Conservation (phyloP, 495 filamentous ascomycete genomes). For the Penicillium crystallinum region DNA sequence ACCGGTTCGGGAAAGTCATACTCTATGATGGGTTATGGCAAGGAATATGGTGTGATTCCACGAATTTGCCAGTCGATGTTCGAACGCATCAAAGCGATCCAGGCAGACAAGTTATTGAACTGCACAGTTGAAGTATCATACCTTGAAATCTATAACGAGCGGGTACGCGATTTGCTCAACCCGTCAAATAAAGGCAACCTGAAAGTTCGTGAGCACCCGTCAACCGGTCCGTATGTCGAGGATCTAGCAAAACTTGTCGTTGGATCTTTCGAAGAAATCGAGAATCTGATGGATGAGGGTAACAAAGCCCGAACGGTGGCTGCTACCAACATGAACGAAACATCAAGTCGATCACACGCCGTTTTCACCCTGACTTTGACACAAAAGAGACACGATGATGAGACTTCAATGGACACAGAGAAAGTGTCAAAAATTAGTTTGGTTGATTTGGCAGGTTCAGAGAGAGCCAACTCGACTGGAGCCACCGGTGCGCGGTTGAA, state of each 20-base stretch:
- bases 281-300: conserved; percentile 97
- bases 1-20: conserved; percentile 98
- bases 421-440: conserved; percentile 97
- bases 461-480: conserved; percentile 91
- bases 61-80: conserved; percentile 98
- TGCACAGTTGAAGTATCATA: conserved; percentile 98
- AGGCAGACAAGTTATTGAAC: conserved; percentile 70
- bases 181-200: conserved; percentile 94
- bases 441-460: conserved; percentile 96
- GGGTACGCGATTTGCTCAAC: conserved; percentile 93
- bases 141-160: conserved; percentile 98
- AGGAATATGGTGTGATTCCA: conserved; percentile 96
- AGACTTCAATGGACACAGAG: conserved; percentile 94
- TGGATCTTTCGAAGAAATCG: conserved; percentile 91
- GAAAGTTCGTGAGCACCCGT: conserved; percentile 95
- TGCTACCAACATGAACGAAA: conserved; percentile 99
- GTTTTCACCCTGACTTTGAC: conserved; percentile 96
- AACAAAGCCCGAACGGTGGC: conserved; percentile 98
- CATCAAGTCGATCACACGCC: conserved; percentile 94
- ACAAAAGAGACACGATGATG: conserved; percentile 86
- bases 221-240: conserved; percentile 95
- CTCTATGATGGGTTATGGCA: conserved; percentile 99
- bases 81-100: conserved; percentile 68
- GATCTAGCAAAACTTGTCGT: conserved; percentile 97
- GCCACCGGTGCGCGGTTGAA: conserved; percentile 94